Conservation (phyloP, 352 stramenopile species). For the Phytophthora nicotianae region DNA sequence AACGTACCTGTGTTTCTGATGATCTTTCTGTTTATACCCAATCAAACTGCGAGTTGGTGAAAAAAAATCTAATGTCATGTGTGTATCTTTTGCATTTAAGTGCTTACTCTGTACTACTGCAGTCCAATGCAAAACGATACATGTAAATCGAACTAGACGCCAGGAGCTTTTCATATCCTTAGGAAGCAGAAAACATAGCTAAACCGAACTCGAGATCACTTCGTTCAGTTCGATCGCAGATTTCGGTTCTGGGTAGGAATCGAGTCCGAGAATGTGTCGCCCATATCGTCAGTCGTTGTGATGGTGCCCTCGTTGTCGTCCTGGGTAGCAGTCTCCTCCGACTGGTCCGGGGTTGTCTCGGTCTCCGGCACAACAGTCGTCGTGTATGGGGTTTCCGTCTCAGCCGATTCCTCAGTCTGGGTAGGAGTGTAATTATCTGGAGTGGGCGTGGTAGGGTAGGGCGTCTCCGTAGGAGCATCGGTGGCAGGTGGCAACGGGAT, state of each 20-base stretch:
- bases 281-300: slow-evolving; percentile 14
- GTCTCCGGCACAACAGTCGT: not conserved
- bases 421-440: not conserved
- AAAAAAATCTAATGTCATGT: slow-evolving; percentile 6
- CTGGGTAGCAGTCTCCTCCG: slow-evolving; percentile 1
- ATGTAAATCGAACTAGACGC: slow-evolving; percentile 22
- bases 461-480: slow-evolving; percentile 14
- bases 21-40: no score
- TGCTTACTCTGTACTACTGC: not conserved
- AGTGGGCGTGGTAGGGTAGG: slow-evolving; percentile 8
- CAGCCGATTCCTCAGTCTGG: slow-evolving; percentile 6
- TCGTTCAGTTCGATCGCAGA: slow-evolving; percentile 27
- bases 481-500: slow-evolving; percentile 20
- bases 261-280: slow-evolving; percentile 25
- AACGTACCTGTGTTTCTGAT: no score
- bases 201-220: slow-evolving; percentile 5
- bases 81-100: slow-evolving; percentile 34
- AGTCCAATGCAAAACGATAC: slow-evolving; percentile 27
- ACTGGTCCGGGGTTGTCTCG: slow-evolving; percentile 2
- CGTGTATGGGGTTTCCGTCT: slow-evolving; percentile 15
- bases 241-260: slow-evolving; percentile 25
- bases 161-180: slow-evolving; percentile 13
- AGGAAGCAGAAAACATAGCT: slow-evolving; percentile 24
- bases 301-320: not conserved
- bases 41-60: no score